Conservation (phyloP, 768 basidiomycete genomes). For the Dendrothele bispora region DNA sequence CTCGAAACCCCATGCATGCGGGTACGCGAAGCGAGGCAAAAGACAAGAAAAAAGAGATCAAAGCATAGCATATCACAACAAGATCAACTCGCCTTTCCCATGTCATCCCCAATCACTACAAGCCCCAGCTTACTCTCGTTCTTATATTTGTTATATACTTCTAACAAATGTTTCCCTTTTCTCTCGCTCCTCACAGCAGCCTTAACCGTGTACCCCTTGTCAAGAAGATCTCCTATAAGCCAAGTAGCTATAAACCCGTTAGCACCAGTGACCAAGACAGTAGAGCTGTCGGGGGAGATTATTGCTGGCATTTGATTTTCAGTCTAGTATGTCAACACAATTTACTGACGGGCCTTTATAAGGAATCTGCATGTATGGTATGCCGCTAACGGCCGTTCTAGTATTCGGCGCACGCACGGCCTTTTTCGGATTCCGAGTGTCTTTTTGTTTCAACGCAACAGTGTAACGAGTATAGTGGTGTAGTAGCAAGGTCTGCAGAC, state of each 20-base stretch:
- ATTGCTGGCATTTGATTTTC: constrained; percentile 39
- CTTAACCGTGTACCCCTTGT: constrained; percentile 48
- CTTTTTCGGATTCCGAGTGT: too few relatives aligned
- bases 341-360: too few relatives aligned
- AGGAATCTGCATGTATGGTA: too few relatives aligned
- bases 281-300: constrained; percentile 21
- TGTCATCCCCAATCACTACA: constrained; percentile 54
- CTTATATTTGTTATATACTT: constrained; percentile 43
- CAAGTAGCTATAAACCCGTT: constrained; percentile 38
- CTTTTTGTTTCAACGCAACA: too few relatives aligned
- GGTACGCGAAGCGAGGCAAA: too few relatives aligned
- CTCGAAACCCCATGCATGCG: too few relatives aligned
- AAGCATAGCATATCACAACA: not conserved
- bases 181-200: constrained; percentile 51
- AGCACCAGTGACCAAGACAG: constrained; percentile 43
- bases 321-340: too few relatives aligned
- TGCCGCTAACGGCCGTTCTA: too few relatives aligned
- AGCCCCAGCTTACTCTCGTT: constrained; percentile 49
- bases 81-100: constrained; percentile 40
- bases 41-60: not conserved
- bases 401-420: too few relatives aligned
- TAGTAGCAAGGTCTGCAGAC: too few relatives aligned
- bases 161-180: constrained; percentile 51
- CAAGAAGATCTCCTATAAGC: constrained; percentile 42
- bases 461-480: too few relatives aligned